Percentiles rank a stretch among this genome's conserved stretches.
Evolutionary conservation across 78 protist species (phyloP).

Genomic region (Anaeramoeba flamelloides): DNA sequence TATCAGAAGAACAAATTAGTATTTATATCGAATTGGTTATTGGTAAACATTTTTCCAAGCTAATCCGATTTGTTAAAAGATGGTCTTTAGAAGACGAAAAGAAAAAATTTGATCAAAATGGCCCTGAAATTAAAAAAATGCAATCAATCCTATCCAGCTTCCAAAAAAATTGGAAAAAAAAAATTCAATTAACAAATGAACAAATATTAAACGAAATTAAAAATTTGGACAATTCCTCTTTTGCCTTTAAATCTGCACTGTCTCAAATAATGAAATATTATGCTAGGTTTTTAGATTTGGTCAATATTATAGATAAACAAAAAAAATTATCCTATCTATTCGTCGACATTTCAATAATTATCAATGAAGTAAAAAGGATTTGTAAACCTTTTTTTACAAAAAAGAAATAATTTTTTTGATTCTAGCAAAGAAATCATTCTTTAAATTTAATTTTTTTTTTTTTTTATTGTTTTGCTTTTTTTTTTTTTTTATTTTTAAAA

Average conservation of each 20-base stretch:
- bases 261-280: not conserved
- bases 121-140: not conserved
- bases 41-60: not conserved
- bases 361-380: not conserved
- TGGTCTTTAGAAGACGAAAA: no score
- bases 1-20: not conserved
- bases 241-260: not conserved
- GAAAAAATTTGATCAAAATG: no score
- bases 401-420: no score
- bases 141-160: not conserved
- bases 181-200: not conserved
- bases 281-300: not conserved
- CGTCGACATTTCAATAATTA: not conserved
- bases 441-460: no score
- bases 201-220: not conserved
- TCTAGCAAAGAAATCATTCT: no score
- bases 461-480: no score
- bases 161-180: not conserved
- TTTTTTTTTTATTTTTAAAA: no score
- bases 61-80: not conserved
- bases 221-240: not conserved
- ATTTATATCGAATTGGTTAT: not conserved
- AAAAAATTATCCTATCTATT: not conserved
- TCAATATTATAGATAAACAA: not conserved
- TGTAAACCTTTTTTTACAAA: not conserved